Base-by-base conservation (phyloP, 192 early-diverging fungal genomes). In the Polychytrium aggregatum region DNA sequence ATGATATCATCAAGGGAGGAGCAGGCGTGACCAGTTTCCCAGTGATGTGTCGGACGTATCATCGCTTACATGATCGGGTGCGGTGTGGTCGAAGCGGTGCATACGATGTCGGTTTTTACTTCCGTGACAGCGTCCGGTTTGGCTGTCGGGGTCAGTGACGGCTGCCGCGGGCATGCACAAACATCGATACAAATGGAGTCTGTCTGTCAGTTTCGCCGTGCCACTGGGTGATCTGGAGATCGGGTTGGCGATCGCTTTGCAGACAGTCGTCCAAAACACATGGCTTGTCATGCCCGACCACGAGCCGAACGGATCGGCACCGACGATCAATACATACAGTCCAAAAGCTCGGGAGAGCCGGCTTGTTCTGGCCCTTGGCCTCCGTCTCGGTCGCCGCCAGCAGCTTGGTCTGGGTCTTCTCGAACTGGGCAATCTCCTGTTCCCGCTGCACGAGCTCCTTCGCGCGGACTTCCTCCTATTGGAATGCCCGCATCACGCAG, bases 61-160 rank as follows among this genome's bases (percentile, higher is more conserved):
- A n/a, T n/a, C n/a, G n/a, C 42, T 31, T 70, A 84, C 78, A 71
- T 70, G 25, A 85, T 62, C 26, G 73, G 60, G 48, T 87, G 85
- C 34, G 69, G 67, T 0, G 71, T 61, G 7, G 81, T 70, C 7
- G 59, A 59, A n/a, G 77, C 85, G 6, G 68, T 72, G 49, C 85
- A 87, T 44, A 80, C 53, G 2, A 79, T 65, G 45, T 79, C 70
- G 0, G 49, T 34, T 46, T 79, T 83, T 29, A 74, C 67, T 2
- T 63, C 55, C 53, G 82, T 69, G 29, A 76, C 57, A 22, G 66
- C 55, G 9, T 66, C 60, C 9, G 66, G 68, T 40, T 65, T 70
- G 30, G 79, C 79, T 2, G 67, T 67, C 7, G 85, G 85, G 0
- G 83, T 85, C 45, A 85, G 44, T 0, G 82, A 78, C 17, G 85